Base-by-base conservation (phyloP, 1,284 basidiomycete genomes). In the Sporisorium iseilematis-ciliati region DNA sequence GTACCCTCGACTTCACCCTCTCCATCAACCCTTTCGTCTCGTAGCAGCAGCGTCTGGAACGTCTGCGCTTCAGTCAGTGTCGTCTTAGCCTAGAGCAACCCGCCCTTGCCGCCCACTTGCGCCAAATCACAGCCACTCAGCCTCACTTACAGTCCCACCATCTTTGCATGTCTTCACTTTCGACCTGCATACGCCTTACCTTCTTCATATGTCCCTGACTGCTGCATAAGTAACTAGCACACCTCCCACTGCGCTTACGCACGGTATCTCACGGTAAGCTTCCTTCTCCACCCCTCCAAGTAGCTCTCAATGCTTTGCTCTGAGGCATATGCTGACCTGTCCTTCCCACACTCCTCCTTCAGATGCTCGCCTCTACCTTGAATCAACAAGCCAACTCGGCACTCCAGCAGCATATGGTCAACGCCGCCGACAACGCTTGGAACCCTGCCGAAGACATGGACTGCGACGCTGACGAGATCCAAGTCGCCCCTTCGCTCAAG, bases 391-490 rank as follows among this genome's bases (percentile, higher is more conserved):
- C 63, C 42, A 38, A 40, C n/a, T n/a, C 52, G 25, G 51, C 55
- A n/a, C 69, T 65, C 16, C 57, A 71, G 41, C 59, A 65, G 50
- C 63, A 62, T 23, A 50, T 57, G 42, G 33, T 46, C 6, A 2
- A 38, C 25, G 45, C 50, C 21, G n/a, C 63, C 23, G 41, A 62
- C 11, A 58, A 41, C 7, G 62, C 62, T 12, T 75, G 72, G 72
- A 57, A 60, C 14, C 72, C 58, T 12, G 72, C 72, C 41, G 66
- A 75, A 18, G 67, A 75, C 21, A 75, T 75, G 73, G 73, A 75
- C 5, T 75, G 73, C 57, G 73, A 75, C 40, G 50, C 57, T 1
- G 72, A 64, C 60, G 51, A 65, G 38, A 57, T 65, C 48, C 62
- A 43, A 6, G 35, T 55, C 12, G 62, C 51, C 23, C 52, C 55